Evolutionary conservation across 1,284 basidiomycete species (phyloP).

Genomic region (Polyporus tsugae): DNA sequence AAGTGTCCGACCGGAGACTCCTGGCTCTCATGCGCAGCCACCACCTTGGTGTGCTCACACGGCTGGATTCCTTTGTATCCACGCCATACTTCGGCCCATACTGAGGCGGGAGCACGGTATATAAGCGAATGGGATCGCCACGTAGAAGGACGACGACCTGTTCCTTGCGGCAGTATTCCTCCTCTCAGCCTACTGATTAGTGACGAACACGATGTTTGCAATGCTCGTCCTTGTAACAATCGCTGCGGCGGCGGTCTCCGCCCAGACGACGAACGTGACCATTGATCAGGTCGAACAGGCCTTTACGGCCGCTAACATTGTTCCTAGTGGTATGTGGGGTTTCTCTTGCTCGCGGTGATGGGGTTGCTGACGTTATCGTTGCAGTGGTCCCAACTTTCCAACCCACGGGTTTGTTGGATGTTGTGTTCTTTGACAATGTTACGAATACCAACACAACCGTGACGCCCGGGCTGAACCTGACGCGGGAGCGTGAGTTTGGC

Average conservation of each 20-base stretch:
- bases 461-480: constrained; percentile 49
- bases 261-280: constrained; percentile 36
- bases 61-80: constrained; percentile 11
- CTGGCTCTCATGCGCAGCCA: background rate
- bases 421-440: constrained; percentile 48
- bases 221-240: constrained; percentile 14
- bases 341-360: background rate
- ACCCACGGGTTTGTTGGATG: constrained; percentile 46
- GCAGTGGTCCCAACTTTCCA: constrained; percentile 49
- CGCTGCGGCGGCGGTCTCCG: constrained; percentile 20
- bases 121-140: background rate
- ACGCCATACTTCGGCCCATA: background rate
- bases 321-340: constrained; percentile 44
- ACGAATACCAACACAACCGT: constrained; percentile 43
- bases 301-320: constrained; percentile 50
- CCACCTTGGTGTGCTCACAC: constrained; percentile 12
- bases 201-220: constrained; percentile 18
- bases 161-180: background rate
- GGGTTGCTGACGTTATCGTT: background rate
- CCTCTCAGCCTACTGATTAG: background rate
- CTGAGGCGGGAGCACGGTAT: background rate
- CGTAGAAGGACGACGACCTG: background rate
- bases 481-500: constrained; percentile 48
- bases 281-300: constrained; percentile 47
- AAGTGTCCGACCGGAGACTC: background rate